Evolutionary conservation across 208 protist species (phyloP), one percentile per base, ranked within the genome.

Genomic region (Leishmania aethiopica): DNA sequence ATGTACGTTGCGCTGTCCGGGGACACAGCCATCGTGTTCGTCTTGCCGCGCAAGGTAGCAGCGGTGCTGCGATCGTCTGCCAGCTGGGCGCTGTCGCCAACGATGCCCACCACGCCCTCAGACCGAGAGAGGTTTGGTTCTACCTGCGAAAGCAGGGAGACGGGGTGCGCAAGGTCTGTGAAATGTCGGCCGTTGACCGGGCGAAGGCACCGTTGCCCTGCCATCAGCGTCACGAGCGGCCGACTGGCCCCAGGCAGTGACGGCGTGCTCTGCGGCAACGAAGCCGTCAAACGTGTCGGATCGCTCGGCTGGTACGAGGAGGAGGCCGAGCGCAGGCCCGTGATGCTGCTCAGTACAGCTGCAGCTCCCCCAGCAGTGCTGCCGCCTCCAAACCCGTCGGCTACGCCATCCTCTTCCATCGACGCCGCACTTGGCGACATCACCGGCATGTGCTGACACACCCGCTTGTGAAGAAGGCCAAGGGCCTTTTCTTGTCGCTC

Each of bases 391-490:
- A 74, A 17, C 70, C 70, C 2, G 25, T 32, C 8, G 53, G 25
- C 73, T n/a, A 22, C 53, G 10, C 17, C 80, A 47, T 42, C 40
- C 73, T 55, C 45, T 37, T 35, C 25, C 57, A 57, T 51, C 37
- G 25, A 17, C 53, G 53, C 37, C 35, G 15, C 55, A 57, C 45
- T 28, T 17, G 45, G 6, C 42, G 3, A 53, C 59, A 47, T 19
- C 25, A 25, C n/a, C 17, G 59, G 4, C 13, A 47, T 62, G 22
- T 13, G 59, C 49, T 53, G 77, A 82, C 84, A 77, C 66, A 82
- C 71, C 37, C 77, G 45, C 64, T 79, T 51, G 69, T 88, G 79
- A 57, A 83, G 69, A 35, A 59, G 72, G 69, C 86, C 85, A 2
- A 87, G 77, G 22, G 66, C 8, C 22, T 67, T 67, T 77, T 88